Percentiles rank a stretch among this genome's conserved stretches.
phyloP scores from a whole-genome alignment of 2,329 filamentous ascomycete genomes.

The Emergomyces pasteurianus region DNA sequence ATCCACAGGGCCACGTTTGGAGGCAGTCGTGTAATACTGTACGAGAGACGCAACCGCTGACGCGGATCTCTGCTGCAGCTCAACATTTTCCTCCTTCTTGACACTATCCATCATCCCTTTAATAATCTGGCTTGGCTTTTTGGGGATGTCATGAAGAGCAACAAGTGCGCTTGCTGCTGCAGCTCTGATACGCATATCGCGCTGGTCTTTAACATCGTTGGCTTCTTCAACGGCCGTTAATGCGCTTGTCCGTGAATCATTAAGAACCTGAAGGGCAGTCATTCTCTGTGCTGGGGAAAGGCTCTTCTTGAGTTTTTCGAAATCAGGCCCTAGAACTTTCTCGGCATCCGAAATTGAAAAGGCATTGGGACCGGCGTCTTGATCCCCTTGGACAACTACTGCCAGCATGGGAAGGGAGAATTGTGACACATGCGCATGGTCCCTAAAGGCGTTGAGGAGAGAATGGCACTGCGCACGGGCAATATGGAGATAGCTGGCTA shows the following conservation, averaged over 20 bases:
- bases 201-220: conserved; percentile 61
- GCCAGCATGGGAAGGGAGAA: conserved; percentile 68
- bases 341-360: conserved; percentile 84
- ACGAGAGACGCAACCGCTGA: conserved; percentile 74
- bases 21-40: conserved; percentile 68
- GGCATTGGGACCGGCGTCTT: conserved; percentile 79
- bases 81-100: conserved; percentile 83
- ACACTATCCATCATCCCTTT: conserved; percentile 98
- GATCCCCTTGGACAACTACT: conserved; percentile 85
- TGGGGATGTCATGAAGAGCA: conserved; percentile 75
- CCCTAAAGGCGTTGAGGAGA: conserved; percentile 79
- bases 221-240: conserved; percentile 67
- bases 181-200: conserved; percentile 76
- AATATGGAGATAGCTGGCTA: conserved; percentile 80
- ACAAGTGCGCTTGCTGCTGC: conserved; percentile 80
- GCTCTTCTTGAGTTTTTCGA: conserved; percentile 75
- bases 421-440: conserved; percentile 70
- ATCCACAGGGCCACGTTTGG: conserved; percentile 75
- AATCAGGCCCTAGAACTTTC: conserved; percentile 75
- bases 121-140: conserved; percentile 86
- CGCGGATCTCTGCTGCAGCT: conserved; percentile 77
- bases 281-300: conserved; percentile 80
- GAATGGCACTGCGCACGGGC: conserved; percentile 86
- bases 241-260: conserved; percentile 62
- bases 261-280: conserved; percentile 65